phyloP scores from a whole-genome alignment of 805 yeast genomes.

The Yamadazyma sp. region DNA sequence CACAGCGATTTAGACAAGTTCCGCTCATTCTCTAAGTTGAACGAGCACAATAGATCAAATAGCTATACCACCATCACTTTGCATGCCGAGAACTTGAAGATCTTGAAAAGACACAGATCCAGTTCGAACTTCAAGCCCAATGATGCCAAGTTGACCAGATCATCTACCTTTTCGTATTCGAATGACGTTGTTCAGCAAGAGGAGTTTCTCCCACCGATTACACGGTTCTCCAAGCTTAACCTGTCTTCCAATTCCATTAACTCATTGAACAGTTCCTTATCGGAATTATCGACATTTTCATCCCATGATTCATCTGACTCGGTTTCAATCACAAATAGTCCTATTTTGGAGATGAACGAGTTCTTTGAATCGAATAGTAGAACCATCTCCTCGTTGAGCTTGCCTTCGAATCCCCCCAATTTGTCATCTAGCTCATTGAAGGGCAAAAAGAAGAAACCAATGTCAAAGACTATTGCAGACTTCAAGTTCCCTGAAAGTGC shows the following conservation, averaged over 20 bases:
- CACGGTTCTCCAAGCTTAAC: constrained; percentile 20
- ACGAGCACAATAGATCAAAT: constrained; percentile 29
- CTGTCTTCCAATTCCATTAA: constrained; percentile 18
- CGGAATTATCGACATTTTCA: constrained; percentile 17
- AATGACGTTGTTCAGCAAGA: constrained; percentile 15
- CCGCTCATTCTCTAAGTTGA: constrained; percentile 42
- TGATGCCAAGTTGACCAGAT: constrained; percentile 19
- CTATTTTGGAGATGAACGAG: constrained; percentile 19
- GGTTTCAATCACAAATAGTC: constrained; percentile 26
- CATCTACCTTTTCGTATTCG: constrained; percentile 27
- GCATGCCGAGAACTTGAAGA: constrained; percentile 27
- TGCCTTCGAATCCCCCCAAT: too few species aligned
- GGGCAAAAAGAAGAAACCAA: constrained; percentile 5
- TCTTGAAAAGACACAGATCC: constrained; percentile 31
- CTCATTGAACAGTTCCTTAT: constrained; percentile 23
- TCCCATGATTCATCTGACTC: constrained; percentile 16
- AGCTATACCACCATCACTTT: constrained; percentile 31
- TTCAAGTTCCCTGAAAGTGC: constrained; percentile 11
- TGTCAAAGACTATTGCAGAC: constrained; percentile 9
- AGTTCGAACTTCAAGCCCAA: constrained; percentile 15
- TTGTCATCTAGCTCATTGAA: too few species aligned
- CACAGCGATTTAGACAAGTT: constrained; percentile 47
- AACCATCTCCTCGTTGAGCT: not conserved
- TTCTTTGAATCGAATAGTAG: constrained; percentile 12
- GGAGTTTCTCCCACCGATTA: constrained; percentile 30